phyloP scores from a whole-genome alignment of 495 filamentous ascomycete species.

The Annulohypoxylon maeteangense region DNA sequence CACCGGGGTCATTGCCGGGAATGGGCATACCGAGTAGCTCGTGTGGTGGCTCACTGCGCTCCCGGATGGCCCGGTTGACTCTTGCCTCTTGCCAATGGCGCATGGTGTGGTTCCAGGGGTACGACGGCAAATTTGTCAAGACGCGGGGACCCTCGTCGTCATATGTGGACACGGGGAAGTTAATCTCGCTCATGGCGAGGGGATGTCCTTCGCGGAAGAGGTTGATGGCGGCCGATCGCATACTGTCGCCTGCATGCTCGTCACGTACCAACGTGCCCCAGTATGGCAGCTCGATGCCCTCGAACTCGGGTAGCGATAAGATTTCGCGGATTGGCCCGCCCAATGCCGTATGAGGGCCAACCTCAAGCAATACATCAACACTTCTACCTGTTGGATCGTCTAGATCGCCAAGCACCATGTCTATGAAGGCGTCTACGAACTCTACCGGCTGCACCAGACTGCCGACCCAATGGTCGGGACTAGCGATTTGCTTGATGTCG shows the following conservation, averaged over 20 bases:
- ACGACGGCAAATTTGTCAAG: not conserved
- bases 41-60: not conserved
- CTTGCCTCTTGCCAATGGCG: not conserved
- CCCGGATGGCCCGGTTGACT: not conserved
- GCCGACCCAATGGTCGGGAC: not conserved
- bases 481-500: not conserved
- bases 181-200: not conserved
- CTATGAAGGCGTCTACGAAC: not conserved
- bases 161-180: not conserved
- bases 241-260: not conserved
- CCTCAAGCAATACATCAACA: not conserved
- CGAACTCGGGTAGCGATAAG: not conserved
- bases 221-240: not conserved
- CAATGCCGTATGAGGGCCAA: not conserved
- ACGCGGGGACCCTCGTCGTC: not conserved
- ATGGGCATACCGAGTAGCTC: not conserved
- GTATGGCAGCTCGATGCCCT: not conserved
- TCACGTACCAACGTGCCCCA: not conserved
- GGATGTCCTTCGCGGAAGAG: not conserved
- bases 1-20: too few species aligned
- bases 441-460: not conserved
- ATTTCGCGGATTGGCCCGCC: not conserved
- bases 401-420: not conserved
- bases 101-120: not conserved
- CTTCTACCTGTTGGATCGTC: not conserved